phyloP scores from a whole-genome alignment of 257 asterid species.

The Nicotiana tabacum region DNA sequence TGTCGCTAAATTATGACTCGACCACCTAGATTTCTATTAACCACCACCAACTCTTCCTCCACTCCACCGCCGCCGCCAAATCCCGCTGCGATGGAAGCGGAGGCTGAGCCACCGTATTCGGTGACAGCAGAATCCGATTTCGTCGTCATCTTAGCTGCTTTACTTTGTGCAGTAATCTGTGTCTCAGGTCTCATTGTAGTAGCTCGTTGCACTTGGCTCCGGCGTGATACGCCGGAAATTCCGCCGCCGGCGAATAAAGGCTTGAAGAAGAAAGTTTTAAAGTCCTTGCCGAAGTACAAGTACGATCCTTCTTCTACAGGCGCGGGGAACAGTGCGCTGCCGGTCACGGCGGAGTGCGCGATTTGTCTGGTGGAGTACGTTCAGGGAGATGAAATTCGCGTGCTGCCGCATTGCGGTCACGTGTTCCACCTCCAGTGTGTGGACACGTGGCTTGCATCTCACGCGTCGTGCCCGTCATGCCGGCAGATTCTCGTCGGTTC shows the following conservation, averaged over 20 bases:
- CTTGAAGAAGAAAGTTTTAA: conserved; percentile 20
- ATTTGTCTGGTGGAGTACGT: conserved; percentile 22
- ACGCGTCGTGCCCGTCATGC: conserved; percentile 24
- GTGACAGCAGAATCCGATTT: conserved; percentile 21
- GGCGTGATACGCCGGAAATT: conserved; percentile 3
- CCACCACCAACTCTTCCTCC: neutral
- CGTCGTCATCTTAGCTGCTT: conserved; percentile 23
- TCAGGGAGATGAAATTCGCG: conserved; percentile 26
- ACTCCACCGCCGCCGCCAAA: neutral
- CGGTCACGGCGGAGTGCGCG: conserved; percentile 15
- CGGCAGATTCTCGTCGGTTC: conserved; percentile 19
- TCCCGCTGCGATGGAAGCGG: neutral
- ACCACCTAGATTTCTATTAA: conserved; percentile 8
- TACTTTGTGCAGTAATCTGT: conserved; percentile 27
- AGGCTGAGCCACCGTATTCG: conserved; percentile 12
- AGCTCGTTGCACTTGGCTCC: conserved; percentile 30
- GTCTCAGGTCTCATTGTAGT: conserved; percentile 22
- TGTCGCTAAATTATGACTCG: conserved; percentile 15
- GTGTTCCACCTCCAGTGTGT: conserved; percentile 19
- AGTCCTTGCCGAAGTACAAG: conserved; percentile 17
- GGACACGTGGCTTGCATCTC: conserved; percentile 23
- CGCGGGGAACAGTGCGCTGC: neutral
- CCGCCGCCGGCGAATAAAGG: conserved; percentile 21
- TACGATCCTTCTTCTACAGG: neutral
- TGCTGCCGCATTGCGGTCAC: conserved; percentile 24